Conservation (phyloP, 306 rosid species). For the Ochetophila trinervis region DNA sequence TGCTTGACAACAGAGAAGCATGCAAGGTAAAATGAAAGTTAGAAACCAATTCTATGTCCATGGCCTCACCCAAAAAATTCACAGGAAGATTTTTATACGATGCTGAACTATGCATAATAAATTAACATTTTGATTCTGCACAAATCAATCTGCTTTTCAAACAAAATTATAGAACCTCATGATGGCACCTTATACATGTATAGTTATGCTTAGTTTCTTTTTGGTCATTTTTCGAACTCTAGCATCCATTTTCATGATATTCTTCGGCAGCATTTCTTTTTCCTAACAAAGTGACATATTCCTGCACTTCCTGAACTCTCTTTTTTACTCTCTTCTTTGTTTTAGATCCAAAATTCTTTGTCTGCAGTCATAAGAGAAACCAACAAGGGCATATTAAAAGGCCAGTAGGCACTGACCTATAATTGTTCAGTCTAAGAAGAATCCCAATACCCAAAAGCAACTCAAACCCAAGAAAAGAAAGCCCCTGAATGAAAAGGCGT, state of each 20-base stretch:
- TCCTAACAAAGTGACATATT: background rate
- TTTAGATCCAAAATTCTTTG: too few relatives aligned
- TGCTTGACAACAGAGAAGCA: background rate
- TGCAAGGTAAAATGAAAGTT: conserved; percentile 7
- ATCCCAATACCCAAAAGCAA: conserved; percentile 82
- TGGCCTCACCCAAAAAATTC: background rate
- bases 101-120: background rate
- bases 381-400: conserved; percentile 6
- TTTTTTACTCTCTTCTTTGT: too few relatives aligned
- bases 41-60: background rate
- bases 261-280: background rate
- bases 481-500: conserved; percentile 87
- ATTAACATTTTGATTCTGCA: background rate
- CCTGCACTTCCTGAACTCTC: too few relatives aligned
- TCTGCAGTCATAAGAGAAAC: background rate
- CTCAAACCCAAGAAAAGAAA: conserved; percentile 84
- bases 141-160: background rate
- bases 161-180: too few relatives aligned
- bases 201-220: too few relatives aligned
- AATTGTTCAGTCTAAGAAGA: conserved; percentile 77
- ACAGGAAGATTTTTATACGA: background rate
- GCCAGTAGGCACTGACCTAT: conserved; percentile 69
- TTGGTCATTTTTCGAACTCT: too few relatives aligned
- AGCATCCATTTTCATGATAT: background rate
- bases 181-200: too few relatives aligned